Conservation (phyloP, 2,329 filamentous ascomycete species). For the Cladosporium sp. region DNA sequence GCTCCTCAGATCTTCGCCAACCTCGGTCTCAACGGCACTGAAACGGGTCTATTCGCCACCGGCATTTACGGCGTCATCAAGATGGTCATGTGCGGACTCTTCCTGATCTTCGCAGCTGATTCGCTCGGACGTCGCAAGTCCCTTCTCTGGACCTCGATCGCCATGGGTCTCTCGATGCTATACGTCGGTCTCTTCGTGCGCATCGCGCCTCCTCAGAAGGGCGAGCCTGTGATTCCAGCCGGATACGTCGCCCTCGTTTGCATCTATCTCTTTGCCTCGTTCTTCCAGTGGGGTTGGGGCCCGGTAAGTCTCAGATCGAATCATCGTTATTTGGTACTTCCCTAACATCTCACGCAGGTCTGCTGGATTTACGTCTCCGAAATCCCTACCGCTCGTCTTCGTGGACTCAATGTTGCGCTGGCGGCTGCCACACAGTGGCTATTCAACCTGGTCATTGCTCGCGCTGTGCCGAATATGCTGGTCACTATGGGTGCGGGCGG, state of each 20-base stretch:
- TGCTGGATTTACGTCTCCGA: slow-evolving; percentile 71
- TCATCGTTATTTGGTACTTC: not conserved
- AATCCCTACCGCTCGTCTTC: slow-evolving; percentile 63
- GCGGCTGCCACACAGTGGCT: slow-evolving; percentile 62
- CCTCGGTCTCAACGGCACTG: slow-evolving; percentile 56
- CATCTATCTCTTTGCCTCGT: slow-evolving; percentile 67
- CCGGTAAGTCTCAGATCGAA: slow-evolving; percentile 34
- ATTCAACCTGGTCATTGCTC: slow-evolving; percentile 69
- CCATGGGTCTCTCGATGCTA: slow-evolving; percentile 59
- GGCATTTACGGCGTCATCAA: slow-evolving; percentile 72
- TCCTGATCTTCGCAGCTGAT: slow-evolving; percentile 71
- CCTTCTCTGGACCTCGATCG: slow-evolving; percentile 41
- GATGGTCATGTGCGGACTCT: slow-evolving; percentile 58
- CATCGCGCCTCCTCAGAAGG: slow-evolving; percentile 54
- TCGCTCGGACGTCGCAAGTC: slow-evolving; percentile 63
- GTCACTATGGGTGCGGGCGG: slow-evolving; percentile 46
- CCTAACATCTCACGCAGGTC: slow-evolving; percentile 31
- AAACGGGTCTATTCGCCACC: slow-evolving; percentile 64
- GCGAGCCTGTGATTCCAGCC: slow-evolving; percentile 55
- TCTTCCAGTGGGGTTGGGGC: slow-evolving; percentile 65
- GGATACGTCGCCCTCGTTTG: slow-evolving; percentile 67
- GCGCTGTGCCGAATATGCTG: slow-evolving; percentile 65
- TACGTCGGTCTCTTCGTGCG: slow-evolving; percentile 69
- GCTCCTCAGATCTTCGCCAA: slow-evolving; percentile 62
- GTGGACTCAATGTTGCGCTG: slow-evolving; percentile 64